Evolutionary conservation across 768 basidiomycete genomes (phyloP).

Genomic region (Russula olivacea): DNA sequence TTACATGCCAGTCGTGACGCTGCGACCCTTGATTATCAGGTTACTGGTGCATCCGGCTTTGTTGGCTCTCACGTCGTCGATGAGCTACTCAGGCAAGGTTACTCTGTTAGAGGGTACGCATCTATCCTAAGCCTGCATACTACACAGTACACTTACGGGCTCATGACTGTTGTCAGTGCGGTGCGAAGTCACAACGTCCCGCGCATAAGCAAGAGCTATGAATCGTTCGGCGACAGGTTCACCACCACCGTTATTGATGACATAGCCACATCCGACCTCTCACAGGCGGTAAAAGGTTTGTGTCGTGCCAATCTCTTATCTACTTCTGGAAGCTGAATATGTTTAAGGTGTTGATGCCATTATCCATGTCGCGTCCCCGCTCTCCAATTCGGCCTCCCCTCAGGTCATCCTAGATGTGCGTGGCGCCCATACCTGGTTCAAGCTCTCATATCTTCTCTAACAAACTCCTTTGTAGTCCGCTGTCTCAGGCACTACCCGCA

Average conservation of each 20-base stretch:
- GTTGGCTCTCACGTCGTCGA: slow-evolving; percentile 27
- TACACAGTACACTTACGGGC: neutral
- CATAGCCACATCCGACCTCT: slow-evolving; percentile 26
- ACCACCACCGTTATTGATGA: slow-evolving; percentile 25
- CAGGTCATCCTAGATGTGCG: slow-evolving; percentile 20
- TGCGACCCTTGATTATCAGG: slow-evolving; percentile 25
- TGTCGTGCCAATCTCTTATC: neutral
- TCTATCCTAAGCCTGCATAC: too few relatives aligned
- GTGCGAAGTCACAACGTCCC: slow-evolving; percentile 25
- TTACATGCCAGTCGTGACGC: too few relatives aligned
- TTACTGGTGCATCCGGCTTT: slow-evolving; percentile 44
- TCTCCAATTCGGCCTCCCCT: neutral
- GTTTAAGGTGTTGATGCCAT: slow-evolving; percentile 18
- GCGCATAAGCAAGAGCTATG: slow-evolving; percentile 18
- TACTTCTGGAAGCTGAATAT: neutral
- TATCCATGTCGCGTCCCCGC: slow-evolving; percentile 24
- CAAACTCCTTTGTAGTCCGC: neutral
- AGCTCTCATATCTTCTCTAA: neutral
- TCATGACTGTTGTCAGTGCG: slow-evolving; percentile 12
- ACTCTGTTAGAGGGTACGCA: slow-evolving; percentile 43
- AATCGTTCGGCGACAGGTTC: slow-evolving; percentile 21
- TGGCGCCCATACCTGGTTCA: neutral
- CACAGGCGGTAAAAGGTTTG: slow-evolving; percentile 25
- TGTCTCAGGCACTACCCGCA: slow-evolving; percentile 15
- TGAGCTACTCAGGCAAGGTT: slow-evolving; percentile 42